A percentile compares a stretch with the other conserved stretches of the same genome.
phyloP scores from a whole-genome alignment of 495 filamentous ascomycete species.

The Penicillium turbatum region DNA sequence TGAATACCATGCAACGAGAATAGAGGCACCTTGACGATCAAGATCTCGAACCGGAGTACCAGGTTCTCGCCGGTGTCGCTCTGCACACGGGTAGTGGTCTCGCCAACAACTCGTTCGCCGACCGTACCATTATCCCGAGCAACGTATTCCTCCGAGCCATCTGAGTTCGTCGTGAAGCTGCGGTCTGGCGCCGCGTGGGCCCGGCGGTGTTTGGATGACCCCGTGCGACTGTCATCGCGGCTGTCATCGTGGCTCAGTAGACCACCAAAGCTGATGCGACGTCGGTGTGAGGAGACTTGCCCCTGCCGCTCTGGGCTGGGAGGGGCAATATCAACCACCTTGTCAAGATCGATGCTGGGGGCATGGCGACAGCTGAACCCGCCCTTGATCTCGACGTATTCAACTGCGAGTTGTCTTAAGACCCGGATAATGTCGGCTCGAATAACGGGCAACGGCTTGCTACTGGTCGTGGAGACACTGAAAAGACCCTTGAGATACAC shows the following conservation, averaged over 20 bases:
- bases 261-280: constrained; percentile 80
- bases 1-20: constrained; percentile 93
- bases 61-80: constrained; percentile 76
- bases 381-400: constrained; percentile 85
- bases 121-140: constrained; percentile 37
- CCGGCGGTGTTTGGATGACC: constrained; percentile 30
- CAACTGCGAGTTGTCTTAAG: constrained; percentile 79
- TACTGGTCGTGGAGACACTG: constrained; percentile 94
- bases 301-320: constrained; percentile 53
- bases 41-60: constrained; percentile 86
- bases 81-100: constrained; percentile 82
- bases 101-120: constrained; percentile 57
- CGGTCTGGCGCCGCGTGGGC: constrained; percentile 54
- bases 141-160: constrained; percentile 70
- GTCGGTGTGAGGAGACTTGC: constrained; percentile 54
- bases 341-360: constrained; percentile 84
- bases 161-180: constrained; percentile 71
- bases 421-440: constrained; percentile 90
- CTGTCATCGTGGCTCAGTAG: constrained; percentile 59
- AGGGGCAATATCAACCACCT: constrained; percentile 54
- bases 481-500: constrained; percentile 97
- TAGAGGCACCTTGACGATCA: constrained; percentile 95
- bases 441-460: constrained; percentile 78
- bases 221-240: constrained; percentile 32
- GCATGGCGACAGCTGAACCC: constrained; percentile 86